Base-by-base conservation (phyloP, 2,329 filamentous ascomycete species). In the Trichoderma citrinoviride region DNA sequence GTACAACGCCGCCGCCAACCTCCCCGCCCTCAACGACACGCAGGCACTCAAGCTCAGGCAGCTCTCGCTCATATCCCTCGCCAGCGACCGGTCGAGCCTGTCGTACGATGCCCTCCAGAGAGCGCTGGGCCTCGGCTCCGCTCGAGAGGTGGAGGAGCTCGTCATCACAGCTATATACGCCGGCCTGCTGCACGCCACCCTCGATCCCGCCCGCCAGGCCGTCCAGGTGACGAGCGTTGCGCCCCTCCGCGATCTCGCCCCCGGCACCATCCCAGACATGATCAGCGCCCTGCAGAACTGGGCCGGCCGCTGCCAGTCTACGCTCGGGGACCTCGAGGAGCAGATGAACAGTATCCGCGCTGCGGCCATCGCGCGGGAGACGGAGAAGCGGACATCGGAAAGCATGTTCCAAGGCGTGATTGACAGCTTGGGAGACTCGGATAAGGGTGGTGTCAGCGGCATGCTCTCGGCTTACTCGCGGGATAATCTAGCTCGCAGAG, bases 31-130 rank as follows among this genome's bases (percentile, higher is more conserved):
- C 55, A 89, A 85, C 74, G 83, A 86, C 0, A 81, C 85, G 61
- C 95, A 99, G 80, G 79, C 83, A 49, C 84, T 88, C 68, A 99
- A 99, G 80, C 90, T 99, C 49, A 90, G 92, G 61, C 92, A 97
- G 73, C 89, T 99, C 44, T 92, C 93, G 21, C 87, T 99, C 67
- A 84, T 99, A 52, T 90, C 91, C 0, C 87, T 97, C 67, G 89
- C 92, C 65, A 85, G 87, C 67, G 85, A 89, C 68, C 82, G 84
- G 53, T 77, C 80, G 63, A 86, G 87, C 72, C 87, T 98, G 25
- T 89, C 85, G 58, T 99, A 99, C 79, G 74, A 81, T 21, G 80
- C 85, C 37, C 86, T 98, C 23, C 86, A 89, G 71, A 69, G 75
- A 7, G 82, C 84, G 0, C 87, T 99, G 50, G 86, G 84, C 62